These are phyloP conservation scores for Podospora pseudocomata DNA, from an alignment of 495 filamentous ascomycete species.

Conservation along the genomic window DNA sequence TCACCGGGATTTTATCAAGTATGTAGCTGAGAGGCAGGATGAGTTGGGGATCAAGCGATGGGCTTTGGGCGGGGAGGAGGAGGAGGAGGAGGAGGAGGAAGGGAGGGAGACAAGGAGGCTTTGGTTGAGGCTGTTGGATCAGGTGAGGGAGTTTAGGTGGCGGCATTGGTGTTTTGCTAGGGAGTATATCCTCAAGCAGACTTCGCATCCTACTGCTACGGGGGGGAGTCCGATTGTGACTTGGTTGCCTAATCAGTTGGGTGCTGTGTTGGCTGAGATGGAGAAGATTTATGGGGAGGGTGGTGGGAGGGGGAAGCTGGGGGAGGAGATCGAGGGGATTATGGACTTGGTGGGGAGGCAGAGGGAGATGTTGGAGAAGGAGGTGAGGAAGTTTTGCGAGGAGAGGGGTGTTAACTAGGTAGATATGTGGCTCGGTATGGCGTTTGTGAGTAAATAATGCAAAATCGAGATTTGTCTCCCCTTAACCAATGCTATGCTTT, in stretches of 20 bases:
- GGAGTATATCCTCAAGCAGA: constrained; percentile 87
- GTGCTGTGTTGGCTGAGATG: constrained; percentile 75
- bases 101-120: constrained; percentile 46
- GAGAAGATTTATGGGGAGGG: constrained; percentile 52
- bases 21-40: constrained; percentile 56
- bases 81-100: constrained; percentile 22
- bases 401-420: constrained; percentile 54
- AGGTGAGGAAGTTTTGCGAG: constrained; percentile 76
- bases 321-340: constrained; percentile 49
- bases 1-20: constrained; percentile 76
- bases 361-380: constrained; percentile 63
- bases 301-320: constrained; percentile 39
- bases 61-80: constrained; percentile 43
- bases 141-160: constrained; percentile 90
- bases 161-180: constrained; percentile 92
- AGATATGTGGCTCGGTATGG: no score
- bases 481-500: no score
- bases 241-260: constrained; percentile 83
- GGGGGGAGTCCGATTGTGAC: constrained; percentile 90
- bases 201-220: constrained; percentile 78
- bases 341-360: constrained; percentile 70
- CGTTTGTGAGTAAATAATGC: no score
- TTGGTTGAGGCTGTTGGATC: constrained; percentile 70
- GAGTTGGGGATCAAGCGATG: constrained; percentile 58
- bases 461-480: no score